These are phyloP conservation scores for Leishmania major DNA, from an alignment of 208 protist genomes.

Conservation along the genomic window DNA sequence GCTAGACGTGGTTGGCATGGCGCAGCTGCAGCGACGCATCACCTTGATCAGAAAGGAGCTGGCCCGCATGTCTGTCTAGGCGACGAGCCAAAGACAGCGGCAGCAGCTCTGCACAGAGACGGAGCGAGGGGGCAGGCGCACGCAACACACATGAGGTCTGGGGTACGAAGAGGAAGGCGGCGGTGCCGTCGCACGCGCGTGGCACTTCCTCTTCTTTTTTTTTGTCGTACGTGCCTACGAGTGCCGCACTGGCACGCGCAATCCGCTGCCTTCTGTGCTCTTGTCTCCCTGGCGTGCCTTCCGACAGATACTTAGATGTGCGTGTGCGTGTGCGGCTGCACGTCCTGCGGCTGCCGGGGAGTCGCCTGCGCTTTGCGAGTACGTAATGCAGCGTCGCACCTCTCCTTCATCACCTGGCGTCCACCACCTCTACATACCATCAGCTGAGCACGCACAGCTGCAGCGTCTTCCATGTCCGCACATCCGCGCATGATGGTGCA, in stretches of 20 bases:
- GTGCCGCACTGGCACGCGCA: neutral
- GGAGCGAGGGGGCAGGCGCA: neutral
- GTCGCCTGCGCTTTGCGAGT: neutral
- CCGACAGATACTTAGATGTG: too few species aligned
- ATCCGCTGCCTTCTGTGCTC: neutral
- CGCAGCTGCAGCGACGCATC: constrained; percentile 39
- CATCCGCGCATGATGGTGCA: neutral
- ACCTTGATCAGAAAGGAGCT: constrained; percentile 39
- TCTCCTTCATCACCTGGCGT: neutral
- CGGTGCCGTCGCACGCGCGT: neutral
- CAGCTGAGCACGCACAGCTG: neutral
- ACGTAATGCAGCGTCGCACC: neutral
- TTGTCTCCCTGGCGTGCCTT: neutral
- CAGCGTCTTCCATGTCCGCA: neutral
- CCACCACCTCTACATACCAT: neutral
- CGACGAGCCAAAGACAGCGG: constrained; percentile 5
- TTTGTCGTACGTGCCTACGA: neutral
- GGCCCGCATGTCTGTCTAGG: constrained; percentile 16
- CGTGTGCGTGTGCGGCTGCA: neutral
- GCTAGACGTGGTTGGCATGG: constrained; percentile 34
- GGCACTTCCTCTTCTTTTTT: neutral
- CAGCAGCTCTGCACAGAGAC: neutral
- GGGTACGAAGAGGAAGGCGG: neutral
- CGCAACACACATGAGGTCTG: neutral
- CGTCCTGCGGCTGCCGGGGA: neutral